Conservation (phyloP, 139 green algal genomes). For the Chlamydomonas sphaeroides region DNA sequence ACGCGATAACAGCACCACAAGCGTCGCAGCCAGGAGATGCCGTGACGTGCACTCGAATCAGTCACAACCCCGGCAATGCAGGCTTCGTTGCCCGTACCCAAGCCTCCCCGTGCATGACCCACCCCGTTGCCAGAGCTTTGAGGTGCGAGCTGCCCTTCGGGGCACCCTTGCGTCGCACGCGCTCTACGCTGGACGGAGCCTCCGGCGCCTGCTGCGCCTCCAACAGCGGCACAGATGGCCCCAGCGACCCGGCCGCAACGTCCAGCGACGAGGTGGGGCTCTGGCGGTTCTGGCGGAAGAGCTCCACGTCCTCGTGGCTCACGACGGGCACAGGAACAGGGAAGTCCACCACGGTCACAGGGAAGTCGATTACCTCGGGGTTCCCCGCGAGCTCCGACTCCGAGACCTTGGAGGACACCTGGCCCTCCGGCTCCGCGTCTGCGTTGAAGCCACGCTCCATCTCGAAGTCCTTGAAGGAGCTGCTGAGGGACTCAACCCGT, state of each 20-base stretch:
- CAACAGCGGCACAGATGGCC: constrained; percentile 1
- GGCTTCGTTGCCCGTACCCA: too few species aligned
- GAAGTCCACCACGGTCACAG: constrained; percentile 2
- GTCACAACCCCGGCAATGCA: too few species aligned
- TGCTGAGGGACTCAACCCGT: constrained; percentile 65
- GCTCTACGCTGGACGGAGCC: neutral
- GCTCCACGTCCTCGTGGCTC: constrained; percentile 41
- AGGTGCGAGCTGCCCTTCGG: neutral
- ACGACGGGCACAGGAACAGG: neutral
- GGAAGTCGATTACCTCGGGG: constrained; percentile 41
- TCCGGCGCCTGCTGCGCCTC: constrained; percentile 7
- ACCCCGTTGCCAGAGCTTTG: constrained; percentile 2
- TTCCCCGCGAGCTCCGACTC: constrained; percentile 15
- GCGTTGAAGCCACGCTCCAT: constrained; percentile 42
- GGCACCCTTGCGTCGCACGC: constrained; percentile 8
- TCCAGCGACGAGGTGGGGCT: constrained; percentile 52
- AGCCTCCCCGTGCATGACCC: neutral
- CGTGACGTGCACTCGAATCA: too few species aligned
- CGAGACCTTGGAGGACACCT: constrained; percentile 34
- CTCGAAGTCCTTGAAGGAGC: constrained; percentile 68
- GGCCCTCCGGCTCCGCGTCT: constrained; percentile 4
- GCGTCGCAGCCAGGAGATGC: too few species aligned
- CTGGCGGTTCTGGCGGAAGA: constrained; percentile 27
- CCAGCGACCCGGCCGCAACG: constrained; percentile 40
- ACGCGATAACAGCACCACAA: too few species aligned